Conservation (phyloP, 2,329 filamentous ascomycete species). For the Fusarium dlaminii region DNA sequence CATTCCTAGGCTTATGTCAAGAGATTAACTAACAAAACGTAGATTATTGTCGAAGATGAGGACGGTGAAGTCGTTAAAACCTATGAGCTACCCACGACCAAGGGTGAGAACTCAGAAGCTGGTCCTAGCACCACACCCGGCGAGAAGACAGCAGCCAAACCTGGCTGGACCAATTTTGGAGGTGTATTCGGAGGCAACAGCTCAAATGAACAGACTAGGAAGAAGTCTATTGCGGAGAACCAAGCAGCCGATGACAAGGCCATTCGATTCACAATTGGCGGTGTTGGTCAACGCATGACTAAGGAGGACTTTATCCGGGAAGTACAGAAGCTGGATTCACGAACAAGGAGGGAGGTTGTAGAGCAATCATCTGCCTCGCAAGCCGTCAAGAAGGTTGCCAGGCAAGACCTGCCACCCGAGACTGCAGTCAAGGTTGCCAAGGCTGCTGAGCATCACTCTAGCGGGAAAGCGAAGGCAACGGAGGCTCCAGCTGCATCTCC, state of each 20-base stretch:
- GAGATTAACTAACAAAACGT: constrained; percentile 41
- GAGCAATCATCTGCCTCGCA: constrained; percentile 60
- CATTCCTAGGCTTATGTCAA: neutral
- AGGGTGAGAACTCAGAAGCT: constrained; percentile 46
- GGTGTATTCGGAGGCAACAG: constrained; percentile 27
- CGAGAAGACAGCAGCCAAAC: constrained; percentile 52
- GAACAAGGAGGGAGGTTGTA: constrained; percentile 65
- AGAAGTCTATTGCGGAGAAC: constrained; percentile 54
- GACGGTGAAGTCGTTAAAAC: constrained; percentile 88
- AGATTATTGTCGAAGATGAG: constrained; percentile 89
- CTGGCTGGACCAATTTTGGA: constrained; percentile 62
- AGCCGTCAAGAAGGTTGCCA: constrained; percentile 60
- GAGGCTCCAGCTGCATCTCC: constrained; percentile 26
- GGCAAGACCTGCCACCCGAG: constrained; percentile 46
- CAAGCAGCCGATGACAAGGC: constrained; percentile 73
- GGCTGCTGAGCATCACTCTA: constrained; percentile 20
- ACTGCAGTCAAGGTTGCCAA: constrained; percentile 36
- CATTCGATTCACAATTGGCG: constrained; percentile 80
- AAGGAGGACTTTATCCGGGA: constrained; percentile 83
- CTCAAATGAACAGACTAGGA: constrained; percentile 50
- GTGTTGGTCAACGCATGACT: constrained; percentile 78
- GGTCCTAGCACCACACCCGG: constrained; percentile 51
- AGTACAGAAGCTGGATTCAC: constrained; percentile 76
- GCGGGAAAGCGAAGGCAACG: constrained; percentile 3
- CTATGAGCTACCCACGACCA: constrained; percentile 74